Evolutionary conservation across 1,284 basidiomycete species (phyloP), one percentile per base, ranked within the genome.

Genomic region (Wolfiporia cocos): DNA sequence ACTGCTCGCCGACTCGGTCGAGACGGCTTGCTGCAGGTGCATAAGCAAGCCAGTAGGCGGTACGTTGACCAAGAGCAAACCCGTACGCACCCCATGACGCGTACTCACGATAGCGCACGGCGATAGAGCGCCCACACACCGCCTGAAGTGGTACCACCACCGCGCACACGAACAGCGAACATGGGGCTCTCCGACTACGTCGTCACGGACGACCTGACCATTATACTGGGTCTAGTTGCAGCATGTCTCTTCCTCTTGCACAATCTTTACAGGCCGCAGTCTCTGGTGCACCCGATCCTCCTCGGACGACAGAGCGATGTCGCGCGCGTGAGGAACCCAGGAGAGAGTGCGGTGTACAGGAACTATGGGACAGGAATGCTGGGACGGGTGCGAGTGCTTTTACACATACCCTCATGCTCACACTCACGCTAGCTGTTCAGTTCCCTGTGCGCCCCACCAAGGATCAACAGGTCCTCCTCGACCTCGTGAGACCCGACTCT

Each of bases 221-320:
- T 86, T 44, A 71, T 86, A 23, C 71, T 88, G 11, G 80, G 78
- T 41, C 73, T 88, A 48, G 78, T 83, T 32, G 75, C 77, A 7
- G 81, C 79, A 4, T 83, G 83, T 9, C 73, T 86, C 34, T 86
- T 86, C 56, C 70, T 88, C 24, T 67, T 87, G 36, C 79, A 80
- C 54, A 86, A 80, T 55, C 65, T 86, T 46, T 86, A 86, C 66
- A 85, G 75, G 49, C 83, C 85, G 1, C 81, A 86, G 50, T 79
- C 86, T 1, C 74, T 90, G 29, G 85, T 88, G 0, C 88, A 91
- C 53, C 87, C 87, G 10, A 86, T 90, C 51, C 70, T 90, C 7
- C 73, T 90, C 2, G 87, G 86, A 11, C 68, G 86, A 34, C 87
- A 90, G 67, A 87, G 86, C 52, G 87, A 91, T 63, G 81, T 80